These are phyloP conservation scores for Aspergillus caelatus DNA, from an alignment of 2,329 filamentous ascomycete genomes.

Conservation along the genomic window DNA sequence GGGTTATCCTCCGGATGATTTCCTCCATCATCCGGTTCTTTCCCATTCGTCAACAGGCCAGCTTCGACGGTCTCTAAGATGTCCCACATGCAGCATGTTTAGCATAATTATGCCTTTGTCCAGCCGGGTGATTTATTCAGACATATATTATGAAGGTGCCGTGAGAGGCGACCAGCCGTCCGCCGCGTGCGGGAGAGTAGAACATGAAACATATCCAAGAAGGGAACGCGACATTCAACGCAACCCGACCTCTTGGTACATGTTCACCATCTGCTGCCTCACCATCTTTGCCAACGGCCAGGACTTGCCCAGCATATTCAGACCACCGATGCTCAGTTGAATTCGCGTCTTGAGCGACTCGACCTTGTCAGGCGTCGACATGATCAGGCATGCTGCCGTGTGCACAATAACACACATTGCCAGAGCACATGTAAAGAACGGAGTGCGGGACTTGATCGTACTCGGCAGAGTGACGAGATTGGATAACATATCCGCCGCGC, in stretches of 20 bases:
- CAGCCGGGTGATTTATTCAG: background rate
- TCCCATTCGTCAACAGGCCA: too few relatives aligned
- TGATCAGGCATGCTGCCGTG: conserved; percentile 68
- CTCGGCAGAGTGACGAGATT: conserved; percentile 62
- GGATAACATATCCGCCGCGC: conserved; percentile 74
- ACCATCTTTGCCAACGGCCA: conserved; percentile 35
- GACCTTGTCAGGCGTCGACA: conserved; percentile 35
- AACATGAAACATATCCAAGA: background rate
- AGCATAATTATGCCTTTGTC: background rate
- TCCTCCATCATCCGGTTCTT: background rate
- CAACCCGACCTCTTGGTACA: conserved; percentile 23
- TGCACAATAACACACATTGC: conserved; percentile 75
- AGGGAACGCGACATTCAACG: conserved; percentile 56
- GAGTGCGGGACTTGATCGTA: conserved; percentile 68
- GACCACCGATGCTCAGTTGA: conserved; percentile 32
- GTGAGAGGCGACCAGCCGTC: background rate
- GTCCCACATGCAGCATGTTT: background rate
- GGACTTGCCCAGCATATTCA: conserved; percentile 32
- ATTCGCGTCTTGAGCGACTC: conserved; percentile 32
- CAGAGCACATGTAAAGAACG: conserved; percentile 77
- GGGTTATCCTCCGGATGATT: background rate
- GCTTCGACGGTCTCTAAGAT: too few relatives aligned
- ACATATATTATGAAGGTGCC: background rate
- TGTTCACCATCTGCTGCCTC: conserved; percentile 29
- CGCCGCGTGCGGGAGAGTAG: background rate